Percentiles rank a stretch among this genome's conserved stretches.
These are phyloP conservation scores for Trypethelium eluteriae DNA, from an alignment of 495 filamentous ascomycete genomes.

Conservation along the genomic window DNA sequence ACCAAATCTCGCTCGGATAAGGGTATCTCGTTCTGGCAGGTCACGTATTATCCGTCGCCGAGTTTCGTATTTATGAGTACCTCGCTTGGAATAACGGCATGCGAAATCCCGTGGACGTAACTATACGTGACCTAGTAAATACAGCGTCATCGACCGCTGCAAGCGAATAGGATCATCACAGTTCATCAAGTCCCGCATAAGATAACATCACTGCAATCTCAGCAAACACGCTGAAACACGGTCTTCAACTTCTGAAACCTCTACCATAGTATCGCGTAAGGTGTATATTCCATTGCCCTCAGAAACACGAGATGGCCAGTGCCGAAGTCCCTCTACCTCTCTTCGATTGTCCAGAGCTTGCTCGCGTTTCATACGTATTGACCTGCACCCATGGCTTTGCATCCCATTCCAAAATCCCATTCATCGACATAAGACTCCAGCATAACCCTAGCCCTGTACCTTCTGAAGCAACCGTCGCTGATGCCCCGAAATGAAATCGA, in stretches of 20 bases:
- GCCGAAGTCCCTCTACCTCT: not conserved
- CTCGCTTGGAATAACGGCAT: not conserved
- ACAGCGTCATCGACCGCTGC: not conserved
- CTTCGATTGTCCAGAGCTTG: not conserved
- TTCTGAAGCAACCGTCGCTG: conserved; percentile 7
- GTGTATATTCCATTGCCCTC: too few relatives aligned
- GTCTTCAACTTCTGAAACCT: not conserved
- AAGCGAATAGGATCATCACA: not conserved
- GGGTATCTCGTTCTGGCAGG: not conserved
- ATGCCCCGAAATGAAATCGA: not conserved
- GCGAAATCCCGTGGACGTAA: not conserved
- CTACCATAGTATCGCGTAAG: too few relatives aligned
- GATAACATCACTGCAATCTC: not conserved
- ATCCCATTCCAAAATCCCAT: not conserved
- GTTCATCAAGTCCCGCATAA: not conserved
- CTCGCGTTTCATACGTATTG: not conserved
- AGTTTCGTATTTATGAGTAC: not conserved
- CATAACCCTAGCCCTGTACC: conserved; percentile 3
- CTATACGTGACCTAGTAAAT: too few relatives aligned
- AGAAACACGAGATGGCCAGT: too few relatives aligned
- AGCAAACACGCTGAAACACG: not conserved
- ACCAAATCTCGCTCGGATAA: not conserved
- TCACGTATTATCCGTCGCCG: not conserved
- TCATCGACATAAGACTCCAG: not conserved
- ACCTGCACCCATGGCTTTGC: not conserved